phyloP scores from a whole-genome alignment of 345 rosid species.

The Eucalyptus sp. region DNA sequence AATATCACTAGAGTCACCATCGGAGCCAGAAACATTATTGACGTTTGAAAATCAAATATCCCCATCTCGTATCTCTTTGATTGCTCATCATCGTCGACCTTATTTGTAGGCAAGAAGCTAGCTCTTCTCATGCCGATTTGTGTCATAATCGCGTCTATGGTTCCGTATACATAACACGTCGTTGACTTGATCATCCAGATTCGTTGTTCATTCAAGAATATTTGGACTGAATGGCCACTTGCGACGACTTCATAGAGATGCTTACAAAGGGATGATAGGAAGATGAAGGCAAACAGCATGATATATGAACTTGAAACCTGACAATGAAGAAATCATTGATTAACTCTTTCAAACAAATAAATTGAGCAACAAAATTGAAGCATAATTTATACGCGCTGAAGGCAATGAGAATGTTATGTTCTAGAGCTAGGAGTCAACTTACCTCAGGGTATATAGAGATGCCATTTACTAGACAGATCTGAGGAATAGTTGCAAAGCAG shows the following conservation, averaged over 20 bases:
- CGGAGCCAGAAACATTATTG: conserved; percentile 19
- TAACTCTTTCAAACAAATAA: not conserved
- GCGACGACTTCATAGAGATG: conserved; percentile 10
- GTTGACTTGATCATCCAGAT: conserved; percentile 31
- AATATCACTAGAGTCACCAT: conserved; percentile 12
- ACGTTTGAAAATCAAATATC: conserved; percentile 16
- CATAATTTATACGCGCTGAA: not conserved
- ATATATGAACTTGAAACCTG: conserved; percentile 14
- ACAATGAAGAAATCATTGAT: not conserved
- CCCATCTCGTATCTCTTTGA: conserved; percentile 12
- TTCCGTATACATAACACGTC: conserved; percentile 5
- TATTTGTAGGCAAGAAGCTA: conserved; percentile 27
- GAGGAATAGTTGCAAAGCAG: conserved; percentile 29
- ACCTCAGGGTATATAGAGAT: conserved; percentile 31
- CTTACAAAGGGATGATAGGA: not conserved
- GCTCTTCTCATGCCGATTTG: conserved; percentile 13
- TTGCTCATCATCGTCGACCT: conserved; percentile 10
- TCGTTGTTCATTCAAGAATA: conserved; percentile 14
- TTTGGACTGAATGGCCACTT: conserved; percentile 1
- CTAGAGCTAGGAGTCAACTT: not conserved
- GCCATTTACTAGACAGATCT: conserved; percentile 20
- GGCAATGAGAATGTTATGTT: not conserved
- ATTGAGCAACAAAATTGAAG: not conserved
- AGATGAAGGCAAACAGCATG: conserved; percentile 4
- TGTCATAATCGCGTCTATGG: conserved; percentile 11